phyloP scores from a whole-genome alignment of 2,329 filamentous ascomycete species.

The Talaromyces sp. region DNA sequence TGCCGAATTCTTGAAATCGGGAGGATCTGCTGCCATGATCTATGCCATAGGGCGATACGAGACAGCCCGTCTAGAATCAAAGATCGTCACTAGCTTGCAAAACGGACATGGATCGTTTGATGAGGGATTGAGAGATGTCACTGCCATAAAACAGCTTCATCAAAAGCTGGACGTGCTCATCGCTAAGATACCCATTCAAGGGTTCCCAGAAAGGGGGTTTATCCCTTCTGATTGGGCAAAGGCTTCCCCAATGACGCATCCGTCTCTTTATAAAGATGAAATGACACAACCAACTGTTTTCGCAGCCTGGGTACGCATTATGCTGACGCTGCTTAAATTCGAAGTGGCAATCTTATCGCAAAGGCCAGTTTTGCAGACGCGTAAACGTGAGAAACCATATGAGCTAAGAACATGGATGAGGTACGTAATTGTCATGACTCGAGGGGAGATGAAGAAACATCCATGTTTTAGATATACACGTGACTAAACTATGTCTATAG shows the following conservation, averaged over 20 bases:
- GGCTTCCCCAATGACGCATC: background rate
- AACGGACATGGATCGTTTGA: background rate
- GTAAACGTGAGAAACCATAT: background rate
- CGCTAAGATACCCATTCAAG: background rate
- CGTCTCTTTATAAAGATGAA: background rate
- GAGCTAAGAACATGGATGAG: background rate
- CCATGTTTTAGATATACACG: background rate
- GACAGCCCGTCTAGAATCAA: background rate
- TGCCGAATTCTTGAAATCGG: background rate
- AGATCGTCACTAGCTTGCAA: background rate
- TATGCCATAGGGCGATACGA: conserved; percentile 14
- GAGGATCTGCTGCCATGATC: conserved; percentile 11
- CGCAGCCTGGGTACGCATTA: background rate
- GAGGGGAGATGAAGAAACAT: background rate
- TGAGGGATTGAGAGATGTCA: background rate
- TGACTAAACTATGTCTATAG: background rate
- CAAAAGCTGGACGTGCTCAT: background rate
- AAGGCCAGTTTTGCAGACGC: background rate
- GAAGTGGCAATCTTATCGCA: background rate
- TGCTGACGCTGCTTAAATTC: background rate
- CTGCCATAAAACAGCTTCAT: background rate
- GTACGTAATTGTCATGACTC: background rate
- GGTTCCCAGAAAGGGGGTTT: background rate
- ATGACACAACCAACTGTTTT: background rate
- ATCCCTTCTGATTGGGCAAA: background rate